Percentiles rank a stretch among this genome's conserved stretches.
Evolutionary conservation across 2,329 filamentous ascomycete genomes (phyloP).

Genomic region (Cercospora sp.): DNA sequence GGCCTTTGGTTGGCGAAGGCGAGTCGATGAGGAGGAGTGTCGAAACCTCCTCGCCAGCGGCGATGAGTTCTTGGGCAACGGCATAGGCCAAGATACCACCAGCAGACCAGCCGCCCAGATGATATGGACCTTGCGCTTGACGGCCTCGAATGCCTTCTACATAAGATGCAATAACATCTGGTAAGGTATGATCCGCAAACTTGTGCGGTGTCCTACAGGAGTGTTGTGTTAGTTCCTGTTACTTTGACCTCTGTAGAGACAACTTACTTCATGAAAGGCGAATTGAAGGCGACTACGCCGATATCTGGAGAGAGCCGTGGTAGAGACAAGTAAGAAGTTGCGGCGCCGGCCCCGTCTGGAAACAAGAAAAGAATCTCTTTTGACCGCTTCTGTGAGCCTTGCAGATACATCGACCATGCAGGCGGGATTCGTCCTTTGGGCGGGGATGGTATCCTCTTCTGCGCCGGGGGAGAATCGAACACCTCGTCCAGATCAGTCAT

Average conservation of each 20-base stretch:
- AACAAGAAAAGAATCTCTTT: constrained; percentile 39
- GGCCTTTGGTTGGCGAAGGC: constrained; percentile 32
- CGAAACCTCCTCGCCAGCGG: constrained; percentile 31
- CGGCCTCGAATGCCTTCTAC: constrained; percentile 46
- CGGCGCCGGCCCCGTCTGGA: constrained; percentile 51
- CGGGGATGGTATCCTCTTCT: neutral
- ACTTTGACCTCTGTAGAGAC: neutral
- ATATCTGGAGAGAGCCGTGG: constrained; percentile 43
- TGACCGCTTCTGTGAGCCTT: constrained; percentile 24
- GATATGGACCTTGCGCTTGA: constrained; percentile 58
- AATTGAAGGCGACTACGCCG: constrained; percentile 21
- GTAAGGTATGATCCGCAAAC: constrained; percentile 9
- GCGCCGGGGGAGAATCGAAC: neutral
- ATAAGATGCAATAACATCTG: constrained; percentile 13
- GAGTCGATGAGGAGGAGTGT: constrained; percentile 37
- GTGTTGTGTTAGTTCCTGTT: neutral
- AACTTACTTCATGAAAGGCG: constrained; percentile 26
- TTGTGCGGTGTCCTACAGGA: constrained; percentile 32
- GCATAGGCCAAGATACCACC: constrained; percentile 67
- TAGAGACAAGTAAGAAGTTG: constrained; percentile 49
- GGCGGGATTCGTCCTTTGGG: constrained; percentile 2
- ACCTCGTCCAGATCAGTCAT: constrained; percentile 12
- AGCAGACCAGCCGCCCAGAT: constrained; percentile 72
- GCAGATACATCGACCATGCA: constrained; percentile 22
- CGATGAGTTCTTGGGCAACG: constrained; percentile 30